phyloP scores from a whole-genome alignment of 495 filamentous ascomycete species.

The Neurospora hispaniola region DNA sequence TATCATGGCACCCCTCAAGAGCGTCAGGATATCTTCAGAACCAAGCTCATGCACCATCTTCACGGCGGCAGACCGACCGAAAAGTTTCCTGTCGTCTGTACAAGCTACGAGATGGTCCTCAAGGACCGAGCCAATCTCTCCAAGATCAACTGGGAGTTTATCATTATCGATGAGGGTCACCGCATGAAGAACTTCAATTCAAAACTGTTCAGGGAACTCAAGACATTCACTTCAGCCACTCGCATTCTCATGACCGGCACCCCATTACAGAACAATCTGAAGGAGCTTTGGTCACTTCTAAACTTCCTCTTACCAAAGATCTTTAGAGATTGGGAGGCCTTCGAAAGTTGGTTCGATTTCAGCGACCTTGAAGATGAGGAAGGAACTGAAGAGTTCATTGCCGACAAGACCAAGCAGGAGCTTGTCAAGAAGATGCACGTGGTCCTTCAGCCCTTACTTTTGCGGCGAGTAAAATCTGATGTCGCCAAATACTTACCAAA shows the following conservation, averaged over 20 bases:
- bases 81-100: conserved; percentile 84
- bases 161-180: conserved; percentile 96
- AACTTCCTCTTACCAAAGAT: conserved; percentile 90
- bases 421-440: conserved; percentile 83
- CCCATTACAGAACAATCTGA: conserved; percentile 89
- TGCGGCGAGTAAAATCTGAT: conserved; percentile 84
- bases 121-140: conserved; percentile 71
- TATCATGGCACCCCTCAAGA: conserved; percentile 78
- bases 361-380: conserved; percentile 69
- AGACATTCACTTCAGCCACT: conserved; percentile 79
- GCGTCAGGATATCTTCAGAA: conserved; percentile 58
- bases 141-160: conserved; percentile 87
- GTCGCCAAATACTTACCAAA: conserved; percentile 83
- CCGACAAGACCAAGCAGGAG: conserved; percentile 68
- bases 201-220: conserved; percentile 75
- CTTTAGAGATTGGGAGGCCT: conserved; percentile 79
- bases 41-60: conserved; percentile 49
- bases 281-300: conserved; percentile 88
- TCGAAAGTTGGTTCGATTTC: conserved; percentile 95
- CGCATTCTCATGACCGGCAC: conserved; percentile 90
- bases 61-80: conserved; percentile 33
- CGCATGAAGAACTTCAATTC: conserved; percentile 96
- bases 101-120: conserved; percentile 91
- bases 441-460: conserved; percentile 82
- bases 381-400: conserved; percentile 58